These are phyloP conservation scores for Suhomyces guaymorum DNA, from an alignment of 1,139 yeast genomes.

Conservation along the genomic window DNA sequence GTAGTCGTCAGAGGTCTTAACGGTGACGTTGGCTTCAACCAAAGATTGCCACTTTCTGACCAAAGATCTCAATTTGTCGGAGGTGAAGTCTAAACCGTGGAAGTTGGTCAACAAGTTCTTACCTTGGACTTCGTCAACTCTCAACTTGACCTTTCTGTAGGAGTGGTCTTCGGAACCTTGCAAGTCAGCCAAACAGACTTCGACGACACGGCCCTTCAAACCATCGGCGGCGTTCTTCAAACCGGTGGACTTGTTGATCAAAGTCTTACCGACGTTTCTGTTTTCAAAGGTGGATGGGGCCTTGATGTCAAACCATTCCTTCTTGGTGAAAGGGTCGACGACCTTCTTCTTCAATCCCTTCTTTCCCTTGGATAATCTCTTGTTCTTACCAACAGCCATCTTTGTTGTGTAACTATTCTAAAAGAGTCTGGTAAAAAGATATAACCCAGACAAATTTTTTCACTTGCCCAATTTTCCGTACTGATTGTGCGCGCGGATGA, in stretches of 20 bases:
- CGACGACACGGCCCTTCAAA: slow-evolving; percentile 54
- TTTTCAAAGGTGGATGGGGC: slow-evolving; percentile 94
- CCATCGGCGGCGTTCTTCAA: slow-evolving; percentile 80
- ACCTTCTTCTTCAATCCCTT: slow-evolving; percentile 95
- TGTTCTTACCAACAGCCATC: slow-evolving; percentile 96
- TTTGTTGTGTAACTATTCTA: slow-evolving; percentile 10
- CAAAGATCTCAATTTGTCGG: slow-evolving; percentile 53
- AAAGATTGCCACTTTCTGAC: slow-evolving; percentile 57
- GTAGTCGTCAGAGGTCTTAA: slow-evolving; percentile 53
- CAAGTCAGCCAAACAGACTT: slow-evolving; percentile 51
- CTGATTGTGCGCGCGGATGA: slow-evolving; percentile 1
- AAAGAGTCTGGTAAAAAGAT: slow-evolving; percentile 13
- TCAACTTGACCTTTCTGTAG: slow-evolving; percentile 52
- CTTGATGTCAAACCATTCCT: slow-evolving; percentile 93
- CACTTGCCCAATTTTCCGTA: slow-evolving; percentile 4
- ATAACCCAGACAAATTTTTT: slow-evolving; percentile 10
- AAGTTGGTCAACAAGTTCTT: slow-evolving; percentile 56
- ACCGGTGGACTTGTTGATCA: slow-evolving; percentile 93
- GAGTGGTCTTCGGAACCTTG: slow-evolving; percentile 57
- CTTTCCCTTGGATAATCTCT: slow-evolving; percentile 95
- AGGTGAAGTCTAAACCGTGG: slow-evolving; percentile 53
- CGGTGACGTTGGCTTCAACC: slow-evolving; percentile 55
- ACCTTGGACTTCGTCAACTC: slow-evolving; percentile 58
- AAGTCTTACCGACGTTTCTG: slow-evolving; percentile 93
- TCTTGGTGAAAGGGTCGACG: slow-evolving; percentile 93